Conservation (phyloP, 2,329 filamentous ascomycete species). For the Kalaharituber pfeilii region DNA sequence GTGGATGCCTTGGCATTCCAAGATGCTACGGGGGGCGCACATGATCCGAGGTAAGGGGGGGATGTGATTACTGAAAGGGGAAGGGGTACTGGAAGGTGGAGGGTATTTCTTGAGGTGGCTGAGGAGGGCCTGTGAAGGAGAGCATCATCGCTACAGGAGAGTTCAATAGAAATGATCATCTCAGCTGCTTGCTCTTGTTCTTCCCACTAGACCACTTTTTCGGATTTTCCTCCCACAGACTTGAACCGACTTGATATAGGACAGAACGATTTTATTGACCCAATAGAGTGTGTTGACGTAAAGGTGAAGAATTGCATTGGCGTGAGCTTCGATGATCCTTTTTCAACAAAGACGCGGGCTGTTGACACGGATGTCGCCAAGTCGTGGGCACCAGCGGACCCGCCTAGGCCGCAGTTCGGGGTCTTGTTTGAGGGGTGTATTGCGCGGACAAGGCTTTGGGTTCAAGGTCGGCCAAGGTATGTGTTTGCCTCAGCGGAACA, state of each 20-base stretch:
- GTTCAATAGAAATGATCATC: too few species aligned
- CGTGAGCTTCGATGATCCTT: constrained; percentile 11
- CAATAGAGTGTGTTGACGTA: constrained; percentile 2
- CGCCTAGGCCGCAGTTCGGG: background rate
- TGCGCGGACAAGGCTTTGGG: constrained; percentile 10
- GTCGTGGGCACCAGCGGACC: background rate
- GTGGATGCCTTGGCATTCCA: too few species aligned
- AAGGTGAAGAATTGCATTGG: constrained; percentile 3
- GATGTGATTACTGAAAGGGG: too few species aligned
- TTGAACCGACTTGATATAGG: constrained; percentile 10
- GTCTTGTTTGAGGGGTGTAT: constrained; percentile 5
- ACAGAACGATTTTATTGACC: constrained; percentile 9
- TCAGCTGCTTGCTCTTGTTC: too few species aligned
- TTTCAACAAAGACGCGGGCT: constrained; percentile 7
- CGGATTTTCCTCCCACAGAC: too few species aligned
- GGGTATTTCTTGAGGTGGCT: too few species aligned
- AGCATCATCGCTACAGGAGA: too few species aligned
- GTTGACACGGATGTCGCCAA: background rate
- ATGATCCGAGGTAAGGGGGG: too few species aligned
- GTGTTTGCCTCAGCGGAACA: constrained; percentile 1
- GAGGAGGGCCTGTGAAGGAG: too few species aligned
- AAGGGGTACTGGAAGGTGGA: too few species aligned
- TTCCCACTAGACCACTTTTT: too few species aligned
- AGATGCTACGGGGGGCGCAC: too few species aligned
- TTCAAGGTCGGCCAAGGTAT: constrained; percentile 12